Base-by-base conservation (phyloP, 2,329 filamentous ascomycete genomes). In the Fusarium sp. region DNA sequence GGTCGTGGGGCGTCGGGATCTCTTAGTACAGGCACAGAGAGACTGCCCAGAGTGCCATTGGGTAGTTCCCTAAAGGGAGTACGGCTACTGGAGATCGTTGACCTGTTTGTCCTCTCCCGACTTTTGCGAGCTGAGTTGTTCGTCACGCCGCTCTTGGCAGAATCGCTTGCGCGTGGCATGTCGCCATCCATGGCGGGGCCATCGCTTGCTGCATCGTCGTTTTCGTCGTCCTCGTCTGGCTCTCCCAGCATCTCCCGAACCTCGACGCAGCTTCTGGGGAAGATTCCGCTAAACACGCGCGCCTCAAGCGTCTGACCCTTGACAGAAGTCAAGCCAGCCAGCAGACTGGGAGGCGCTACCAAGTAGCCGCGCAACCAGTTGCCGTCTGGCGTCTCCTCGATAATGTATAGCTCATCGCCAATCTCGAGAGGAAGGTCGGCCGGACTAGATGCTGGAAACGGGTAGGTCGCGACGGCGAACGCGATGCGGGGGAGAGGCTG, bases 371-470 rank as follows among this genome's bases (percentile, higher is more conserved):
- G 91, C 81, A 95, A 92, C 97, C 96, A 99, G 79, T 93, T 89
- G 76, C 92, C 93, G 82, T 97, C 90, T 24, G 94, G 92, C 42
- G 95, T 97, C 82, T 98, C 94, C 82, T 98, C 95, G 78, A 99
- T 98, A 73, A 99, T 97, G 83, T 99, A 99, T 71, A 99, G 86
- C 83, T 99, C 96, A 87, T 99, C 96, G 80, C 96, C 96, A 71
- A 99, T 93, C 82, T 99, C 95, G 79, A 99, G 91, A 12, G 97
- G 96, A 22, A 99, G 90, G 82, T 99, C 96, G 79, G 94, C 93
- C 57, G 94, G 90, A 72, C 91, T 91, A 65, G 92, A 91, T 66
- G 96, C 93, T 75, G 92, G 88, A 83, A 99, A 99, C 40, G 96
- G 96, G 81, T 95, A 97, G 73, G 91, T 95, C 85, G 95, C 96